Percentiles rank a stretch among this genome's conserved stretches.
These are phyloP conservation scores for Peterozyma toletana DNA, from an alignment of 805 yeast genomes.

Conservation along the genomic window DNA sequence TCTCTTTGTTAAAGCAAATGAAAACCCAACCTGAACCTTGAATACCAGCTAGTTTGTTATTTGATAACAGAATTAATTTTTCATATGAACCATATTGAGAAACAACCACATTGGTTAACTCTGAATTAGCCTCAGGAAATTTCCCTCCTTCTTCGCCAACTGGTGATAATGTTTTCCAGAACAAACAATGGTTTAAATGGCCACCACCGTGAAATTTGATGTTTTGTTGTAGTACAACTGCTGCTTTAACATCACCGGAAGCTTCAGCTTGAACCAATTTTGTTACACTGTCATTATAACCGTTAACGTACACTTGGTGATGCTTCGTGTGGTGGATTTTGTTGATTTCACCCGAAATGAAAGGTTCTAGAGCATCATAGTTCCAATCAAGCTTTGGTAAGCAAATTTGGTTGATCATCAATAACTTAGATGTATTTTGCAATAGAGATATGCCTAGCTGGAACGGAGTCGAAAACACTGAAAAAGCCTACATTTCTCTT, in stretches of 20 bases:
- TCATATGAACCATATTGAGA: conserved; percentile 69
- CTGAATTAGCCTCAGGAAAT: conserved; percentile 45
- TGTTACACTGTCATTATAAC: conserved; percentile 72
- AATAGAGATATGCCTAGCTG: too few relatives aligned
- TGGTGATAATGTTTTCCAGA: conserved; percentile 86
- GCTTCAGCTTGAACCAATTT: conserved; percentile 58
- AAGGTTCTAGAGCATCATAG: conserved; percentile 79
- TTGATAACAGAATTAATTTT: conserved; percentile 52
- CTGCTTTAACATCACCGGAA: conserved; percentile 48
- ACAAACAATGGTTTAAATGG: conserved; percentile 73
- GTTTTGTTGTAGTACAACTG: conserved; percentile 59
- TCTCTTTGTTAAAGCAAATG: conserved; percentile 70
- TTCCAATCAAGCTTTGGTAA: conserved; percentile 80
- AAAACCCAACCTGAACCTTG: conserved; percentile 97
- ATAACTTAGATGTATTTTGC: too few relatives aligned
- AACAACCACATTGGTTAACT: conserved; percentile 49
- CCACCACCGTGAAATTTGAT: conserved; percentile 94
- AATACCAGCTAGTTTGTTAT: conserved; percentile 70
- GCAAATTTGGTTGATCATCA: conserved; percentile 40
- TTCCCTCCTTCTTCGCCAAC: conserved; percentile 69
- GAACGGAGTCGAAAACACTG: too few relatives aligned
- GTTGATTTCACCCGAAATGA: conserved; percentile 78
- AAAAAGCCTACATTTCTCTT: too few relatives aligned
- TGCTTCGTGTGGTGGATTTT: conserved; percentile 83
- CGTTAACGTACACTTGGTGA: conserved; percentile 85